Percentiles rank a stretch among this genome's conserved stretches.
phyloP scores from a whole-genome alignment of 768 basidiomycete genomes.

The Suillus variegatus region DNA sequence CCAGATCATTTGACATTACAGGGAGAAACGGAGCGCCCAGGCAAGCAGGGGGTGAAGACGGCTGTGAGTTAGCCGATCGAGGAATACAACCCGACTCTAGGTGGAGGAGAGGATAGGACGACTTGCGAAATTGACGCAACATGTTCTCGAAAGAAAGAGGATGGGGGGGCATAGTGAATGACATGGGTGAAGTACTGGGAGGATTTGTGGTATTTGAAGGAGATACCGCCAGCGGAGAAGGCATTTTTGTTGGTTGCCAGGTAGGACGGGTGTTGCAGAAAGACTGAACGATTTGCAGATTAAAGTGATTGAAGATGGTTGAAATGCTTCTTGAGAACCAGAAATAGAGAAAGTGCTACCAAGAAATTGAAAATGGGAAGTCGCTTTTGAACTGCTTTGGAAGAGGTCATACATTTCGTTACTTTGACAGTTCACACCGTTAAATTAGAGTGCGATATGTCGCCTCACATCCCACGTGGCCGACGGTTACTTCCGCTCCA shows the following conservation, averaged over 20 bases:
- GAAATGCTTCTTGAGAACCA: slow-evolving; percentile 17
- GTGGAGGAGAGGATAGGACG: slow-evolving; percentile 6
- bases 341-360: slow-evolving; percentile 21
- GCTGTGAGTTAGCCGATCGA: slow-evolving; percentile 1
- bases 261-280: slow-evolving; percentile 15
- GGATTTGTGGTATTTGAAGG: slow-evolving; percentile 17
- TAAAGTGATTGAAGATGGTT: slow-evolving; percentile 20
- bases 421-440: slow-evolving; percentile 29
- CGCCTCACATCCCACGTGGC: slow-evolving; percentile 28
- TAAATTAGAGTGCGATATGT: slow-evolving; percentile 22
- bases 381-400: slow-evolving; percentile 26
- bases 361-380: not conserved
- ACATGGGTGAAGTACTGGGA: slow-evolving; percentile 15
- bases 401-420: slow-evolving; percentile 25
- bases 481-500: slow-evolving; percentile 7
- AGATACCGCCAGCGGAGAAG: slow-evolving; percentile 27
- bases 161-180: slow-evolving; percentile 7
- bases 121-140: slow-evolving; percentile 14
- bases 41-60: not conserved
- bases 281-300: slow-evolving; percentile 32
- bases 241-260: slow-evolving; percentile 36
- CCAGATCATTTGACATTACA: slow-evolving; percentile 4
- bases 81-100: not conserved
- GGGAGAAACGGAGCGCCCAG: not conserved
- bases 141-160: slow-evolving; percentile 6